A percentile compares a stretch with the other conserved stretches of the same genome.
Evolutionary conservation across 2,329 filamentous ascomycete species (phyloP).

Genomic region (Blastomyces gilchristii): DNA sequence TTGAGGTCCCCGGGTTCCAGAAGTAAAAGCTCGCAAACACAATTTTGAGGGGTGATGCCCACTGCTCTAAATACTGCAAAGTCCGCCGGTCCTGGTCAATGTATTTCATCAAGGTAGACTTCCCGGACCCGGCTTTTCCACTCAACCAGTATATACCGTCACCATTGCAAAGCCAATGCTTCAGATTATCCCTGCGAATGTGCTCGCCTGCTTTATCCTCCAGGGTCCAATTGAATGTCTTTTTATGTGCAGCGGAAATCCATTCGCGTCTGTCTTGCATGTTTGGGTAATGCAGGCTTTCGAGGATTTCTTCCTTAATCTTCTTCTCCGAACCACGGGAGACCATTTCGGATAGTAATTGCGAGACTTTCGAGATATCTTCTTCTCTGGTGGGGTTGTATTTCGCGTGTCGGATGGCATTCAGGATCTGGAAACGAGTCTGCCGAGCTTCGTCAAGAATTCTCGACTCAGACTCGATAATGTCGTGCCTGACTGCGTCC

Average conservation of each 20-base stretch:
- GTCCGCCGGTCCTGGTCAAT: slow-evolving; percentile 25
- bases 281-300: slow-evolving; percentile 1
- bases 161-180: slow-evolving; percentile 19
- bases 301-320: slow-evolving; percentile 4
- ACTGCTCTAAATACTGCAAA: slow-evolving; percentile 22
- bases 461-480: not conserved
- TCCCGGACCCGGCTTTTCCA: slow-evolving; percentile 40
- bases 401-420: not conserved
- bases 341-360: not conserved
- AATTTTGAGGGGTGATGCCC: slow-evolving; percentile 25
- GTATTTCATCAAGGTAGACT: slow-evolving; percentile 41
- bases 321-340: not conserved
- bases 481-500: not conserved
- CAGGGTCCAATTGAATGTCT: slow-evolving; percentile 18
- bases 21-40: slow-evolving; percentile 34
- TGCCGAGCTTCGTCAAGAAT: slow-evolving; percentile 1
- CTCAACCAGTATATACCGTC: slow-evolving; percentile 30
- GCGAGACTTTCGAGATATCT: slow-evolving; percentile 1
- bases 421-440: slow-evolving; percentile 3
- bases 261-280: slow-evolving; percentile 9
- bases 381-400: not conserved
- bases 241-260: slow-evolving; percentile 12
- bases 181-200: slow-evolving; percentile 1
- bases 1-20: slow-evolving; percentile 30
- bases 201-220: not conserved